Base-by-base conservation (phyloP, 768 basidiomycete species). In the Tulasnella calospora region DNA sequence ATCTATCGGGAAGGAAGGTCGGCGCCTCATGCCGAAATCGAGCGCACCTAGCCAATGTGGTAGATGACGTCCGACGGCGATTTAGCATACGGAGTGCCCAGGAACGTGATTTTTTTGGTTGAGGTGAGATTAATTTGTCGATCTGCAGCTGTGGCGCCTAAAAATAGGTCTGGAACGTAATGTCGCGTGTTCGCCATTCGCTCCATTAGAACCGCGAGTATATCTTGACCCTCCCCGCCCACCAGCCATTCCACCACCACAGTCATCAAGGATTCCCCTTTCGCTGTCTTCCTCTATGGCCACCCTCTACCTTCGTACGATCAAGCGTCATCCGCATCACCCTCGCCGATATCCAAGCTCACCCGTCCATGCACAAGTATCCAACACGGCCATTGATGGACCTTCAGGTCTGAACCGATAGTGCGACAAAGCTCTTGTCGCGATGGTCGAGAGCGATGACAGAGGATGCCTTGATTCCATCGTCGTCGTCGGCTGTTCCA, bases 401-500 rank as follows among this genome's bases (percentile, higher is more conserved):
- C 85, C 87, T 78, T 90, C 89, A 78, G 88, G 90, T 7, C 86
- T 88, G 61, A 98, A 98, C 81, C 87, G 97, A 44, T 98, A 94
- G 89, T 94, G 91, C 83, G 96, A 99, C 86, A 99, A 98, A 84
- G 88, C 92, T 2, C 88, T 92, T 23, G n/a, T 21, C 70, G 70
- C 57, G 1, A 57, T 75, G 30, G 79, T 98, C 46, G 96, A 99
- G 83, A 89, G 91, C 0, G 93, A 92, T 76, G 91, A 92, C 1
- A 90, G 94, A 47, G 93, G 94, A 98, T 80, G 96, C 96, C 86
- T 98, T 19, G 90, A 51, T 96, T 2, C 96, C 96, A 94, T 93
- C 79, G 92, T 95, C 71, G 90, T 93, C 10, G 90, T 90, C 44
- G 95, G 98, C 81, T 96, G 94, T 81, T 91, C 91, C 1, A 85